Evolutionary conservation across 805 yeast genomes (phyloP).

Genomic region (Suhomyces emberorum): DNA sequence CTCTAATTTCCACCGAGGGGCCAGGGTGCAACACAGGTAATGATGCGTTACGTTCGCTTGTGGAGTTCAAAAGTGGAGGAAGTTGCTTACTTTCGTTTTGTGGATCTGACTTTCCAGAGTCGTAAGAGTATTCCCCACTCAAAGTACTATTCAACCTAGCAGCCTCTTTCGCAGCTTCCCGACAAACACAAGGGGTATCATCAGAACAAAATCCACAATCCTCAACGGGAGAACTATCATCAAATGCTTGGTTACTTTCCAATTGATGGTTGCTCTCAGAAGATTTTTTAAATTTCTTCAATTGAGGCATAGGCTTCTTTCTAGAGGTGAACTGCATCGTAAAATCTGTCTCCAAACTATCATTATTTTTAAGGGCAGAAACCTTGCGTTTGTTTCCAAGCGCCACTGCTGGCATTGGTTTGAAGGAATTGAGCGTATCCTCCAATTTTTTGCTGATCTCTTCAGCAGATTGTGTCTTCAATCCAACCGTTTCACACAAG

Average conservation of each 20-base stretch:
- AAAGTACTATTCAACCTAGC: constrained; percentile 34
- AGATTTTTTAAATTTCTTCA: constrained; percentile 22
- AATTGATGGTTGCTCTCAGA: constrained; percentile 19
- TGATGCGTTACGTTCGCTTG: constrained; percentile 29
- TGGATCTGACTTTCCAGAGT: constrained; percentile 4
- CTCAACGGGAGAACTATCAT: constrained; percentile 54
- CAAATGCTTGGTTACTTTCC: constrained; percentile 17
- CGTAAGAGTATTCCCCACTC: constrained; percentile 6
- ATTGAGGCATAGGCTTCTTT: constrained; percentile 21
- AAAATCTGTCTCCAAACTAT: constrained; percentile 49
- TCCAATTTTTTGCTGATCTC: constrained; percentile 21
- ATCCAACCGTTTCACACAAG: constrained; percentile 55
- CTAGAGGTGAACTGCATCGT: constrained; percentile 41
- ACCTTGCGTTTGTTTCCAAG: constrained; percentile 37
- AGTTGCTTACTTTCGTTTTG: constrained; percentile 19
- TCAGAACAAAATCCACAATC: constrained; percentile 94
- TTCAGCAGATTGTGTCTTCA: constrained; percentile 22
- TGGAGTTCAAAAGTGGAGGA: constrained; percentile 37
- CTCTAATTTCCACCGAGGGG: constrained; percentile 52
- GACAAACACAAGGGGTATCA: constrained; percentile 87
- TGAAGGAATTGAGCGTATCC: constrained; percentile 40
- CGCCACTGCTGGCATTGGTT: constrained; percentile 68
- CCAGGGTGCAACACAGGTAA: constrained; percentile 65
- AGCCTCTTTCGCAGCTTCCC: constrained; percentile 65
- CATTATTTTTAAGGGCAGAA: background rate